Evolutionary conservation across 108 stramenopile species (phyloP), one percentile per base, ranked within the genome.

Genomic region (Skeletonema tropicum): DNA sequence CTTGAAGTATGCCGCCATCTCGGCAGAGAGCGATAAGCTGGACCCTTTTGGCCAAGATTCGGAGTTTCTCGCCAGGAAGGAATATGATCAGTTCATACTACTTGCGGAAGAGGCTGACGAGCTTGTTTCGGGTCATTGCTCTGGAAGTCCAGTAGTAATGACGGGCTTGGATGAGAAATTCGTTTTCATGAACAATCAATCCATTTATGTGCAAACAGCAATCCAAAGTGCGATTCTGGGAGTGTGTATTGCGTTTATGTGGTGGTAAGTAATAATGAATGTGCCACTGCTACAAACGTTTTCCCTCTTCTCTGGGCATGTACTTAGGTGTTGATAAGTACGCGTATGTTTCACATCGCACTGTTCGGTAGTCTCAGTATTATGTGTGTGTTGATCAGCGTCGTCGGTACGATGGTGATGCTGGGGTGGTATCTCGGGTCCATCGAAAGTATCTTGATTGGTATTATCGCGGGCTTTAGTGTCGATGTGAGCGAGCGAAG

Each of bases 101-200:
- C 63, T 79, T 10, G 84, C 68, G 1, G 32, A 55, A 59, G 71
- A 82, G 38, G 63, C 62, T 13, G 74, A 82, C 48, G 39, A 60
- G 30, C 15, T 66, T 25, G 41, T 83, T 58, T 68, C 76, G 21
- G 49, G 46, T 35, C 60, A 52, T 12, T 87, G 86, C 67, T 26
- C 49, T 15, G 76, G 75, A 21, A 49, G 17, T 14, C n/a, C n/a
- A n/a, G 76, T 82, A 1, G 45, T 87, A 19, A 70, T 87, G 70
- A 84, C 86, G 2, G 86, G 85, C 33, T 63, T 77, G 1, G 77
- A 87, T 36, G 76, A 85, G 55, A 87, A 87, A 64, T 85, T 84
- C 57, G 77, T 85, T 35, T 80, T 87, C 52, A 87, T 87, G 86
- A 87, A 87, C 63, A 87, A 85, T 39, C 86, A 87, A 64, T 33